Conservation (phyloP, 176 grass and related monocot species). For the Lolium multiflorum region DNA sequence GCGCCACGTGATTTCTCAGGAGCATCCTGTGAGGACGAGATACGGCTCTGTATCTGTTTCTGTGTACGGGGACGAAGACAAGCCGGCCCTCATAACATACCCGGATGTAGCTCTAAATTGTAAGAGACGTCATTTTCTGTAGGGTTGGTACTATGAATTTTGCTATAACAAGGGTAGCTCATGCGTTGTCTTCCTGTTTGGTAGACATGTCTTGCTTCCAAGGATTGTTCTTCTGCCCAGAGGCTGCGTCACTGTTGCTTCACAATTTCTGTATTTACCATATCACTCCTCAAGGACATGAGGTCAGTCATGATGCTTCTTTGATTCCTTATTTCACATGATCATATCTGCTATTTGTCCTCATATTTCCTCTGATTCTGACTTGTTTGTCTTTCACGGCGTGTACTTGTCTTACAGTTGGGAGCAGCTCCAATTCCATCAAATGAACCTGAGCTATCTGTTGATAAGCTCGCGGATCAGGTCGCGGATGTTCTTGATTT, state of each 20-base stretch:
- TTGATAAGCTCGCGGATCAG: constrained; percentile 86
- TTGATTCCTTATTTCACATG: not conserved
- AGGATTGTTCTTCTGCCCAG: constrained; percentile 98
- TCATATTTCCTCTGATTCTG: constrained; percentile 29
- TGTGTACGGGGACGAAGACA: constrained; percentile 81
- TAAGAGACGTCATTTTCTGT: constrained; percentile 29
- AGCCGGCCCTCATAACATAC: constrained; percentile 77
- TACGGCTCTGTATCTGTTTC: constrained; percentile 69
- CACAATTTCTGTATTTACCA: constrained; percentile 97
- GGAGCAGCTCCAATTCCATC: constrained; percentile 85
- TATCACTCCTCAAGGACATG: constrained; percentile 93
- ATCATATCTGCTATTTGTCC: not conserved
- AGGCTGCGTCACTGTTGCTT: constrained; percentile 85
- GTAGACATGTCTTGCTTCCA: constrained; percentile 98
- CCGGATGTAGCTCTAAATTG: constrained; percentile 85
- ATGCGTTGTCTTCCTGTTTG: constrained; percentile 33
- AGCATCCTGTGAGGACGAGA: constrained; percentile 70
- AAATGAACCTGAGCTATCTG: constrained; percentile 67
- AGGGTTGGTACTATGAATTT: not conserved
- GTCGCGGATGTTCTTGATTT: constrained; percentile 90
- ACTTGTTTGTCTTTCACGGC: constrained; percentile 37
- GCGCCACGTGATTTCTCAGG: constrained; percentile 54
- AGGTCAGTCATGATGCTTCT: constrained; percentile 67
- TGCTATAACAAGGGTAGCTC: constrained; percentile 5
- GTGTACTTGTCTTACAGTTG: constrained; percentile 69